Conservation (phyloP, 2,329 filamentous ascomycete genomes). For the Diaporthe ampelina region DNA sequence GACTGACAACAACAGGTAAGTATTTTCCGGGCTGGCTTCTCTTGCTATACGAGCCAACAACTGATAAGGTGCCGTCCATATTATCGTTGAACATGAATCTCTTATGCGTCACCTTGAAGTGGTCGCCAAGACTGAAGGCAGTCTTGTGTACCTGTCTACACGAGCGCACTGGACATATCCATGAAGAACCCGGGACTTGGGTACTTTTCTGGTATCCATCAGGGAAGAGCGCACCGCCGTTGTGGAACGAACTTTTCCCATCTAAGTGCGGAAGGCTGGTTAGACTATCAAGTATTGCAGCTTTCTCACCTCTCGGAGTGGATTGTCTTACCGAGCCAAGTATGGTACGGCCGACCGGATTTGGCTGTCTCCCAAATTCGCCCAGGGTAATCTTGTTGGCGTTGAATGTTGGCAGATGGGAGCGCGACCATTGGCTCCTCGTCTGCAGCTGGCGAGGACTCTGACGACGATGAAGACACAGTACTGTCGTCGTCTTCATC, state of each 20-base stretch:
- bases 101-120: constrained; percentile 43
- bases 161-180: constrained; percentile 37
- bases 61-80: constrained; percentile 49
- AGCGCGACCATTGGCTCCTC: constrained; percentile 22
- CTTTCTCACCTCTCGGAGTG: neutral
- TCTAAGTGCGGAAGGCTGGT: neutral
- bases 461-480: constrained; percentile 9
- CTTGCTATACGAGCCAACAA: constrained; percentile 39
- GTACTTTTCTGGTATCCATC: constrained; percentile 32
- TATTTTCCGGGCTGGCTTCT: neutral
- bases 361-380: constrained; percentile 22
- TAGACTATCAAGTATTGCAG: neutral
- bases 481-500: constrained; percentile 2
- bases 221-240: constrained; percentile 34
- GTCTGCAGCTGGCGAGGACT: constrained; percentile 28
- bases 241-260: neutral
- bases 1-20: constrained; percentile 45
- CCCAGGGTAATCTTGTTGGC: constrained; percentile 25
- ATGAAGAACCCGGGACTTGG: constrained; percentile 8
- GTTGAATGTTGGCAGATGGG: constrained; percentile 31
- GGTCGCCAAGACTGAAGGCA: constrained; percentile 2
- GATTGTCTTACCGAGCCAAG: constrained; percentile 25
- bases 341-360: constrained; percentile 16
- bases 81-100: constrained; percentile 47
- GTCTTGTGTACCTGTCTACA: constrained; percentile 32